These are phyloP conservation scores for Kwoniella heveanensis DNA, from an alignment of 768 basidiomycete genomes.

Conservation along the genomic window DNA sequence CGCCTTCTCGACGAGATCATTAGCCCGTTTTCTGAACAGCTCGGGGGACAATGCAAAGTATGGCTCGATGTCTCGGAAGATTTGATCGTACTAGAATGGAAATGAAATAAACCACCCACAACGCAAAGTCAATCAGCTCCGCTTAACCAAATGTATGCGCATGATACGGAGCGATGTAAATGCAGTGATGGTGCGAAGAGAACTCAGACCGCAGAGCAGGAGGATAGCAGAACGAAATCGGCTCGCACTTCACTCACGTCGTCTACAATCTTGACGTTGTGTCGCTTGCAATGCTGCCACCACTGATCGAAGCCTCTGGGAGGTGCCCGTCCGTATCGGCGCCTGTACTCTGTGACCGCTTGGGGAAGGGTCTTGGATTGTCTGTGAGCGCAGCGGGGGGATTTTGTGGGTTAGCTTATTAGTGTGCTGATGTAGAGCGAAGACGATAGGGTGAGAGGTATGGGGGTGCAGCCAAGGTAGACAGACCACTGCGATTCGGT, in stretches of 20 bases:
- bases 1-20: constrained; percentile 25
- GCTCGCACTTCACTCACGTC: constrained; percentile 59
- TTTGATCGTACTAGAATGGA: constrained; percentile 49
- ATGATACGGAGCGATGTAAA: not conserved
- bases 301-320: constrained; percentile 89
- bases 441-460: no score
- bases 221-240: no score
- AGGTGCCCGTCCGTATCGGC: constrained; percentile 74
- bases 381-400: constrained; percentile 34
- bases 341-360: constrained; percentile 79
- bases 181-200: constrained; percentile 57
- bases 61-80: constrained; percentile 69
- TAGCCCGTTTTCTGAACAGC: constrained; percentile 40
- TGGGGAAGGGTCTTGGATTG: constrained; percentile 78
- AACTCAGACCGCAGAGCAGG: no score
- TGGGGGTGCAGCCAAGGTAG: not conserved
- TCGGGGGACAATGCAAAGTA: constrained; percentile 74
- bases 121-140: no score
- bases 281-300: constrained; percentile 75
- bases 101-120: no score
- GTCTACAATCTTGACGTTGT: constrained; percentile 78
- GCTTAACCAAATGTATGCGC: no score
- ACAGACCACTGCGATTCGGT: no score
- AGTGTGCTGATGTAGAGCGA: no score
- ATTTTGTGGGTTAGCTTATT: no score